A percentile compares a stretch with the other conserved stretches of the same genome.
Evolutionary conservation across 257 asterid species (phyloP).

Genomic region (Anisodus tanguticus): DNA sequence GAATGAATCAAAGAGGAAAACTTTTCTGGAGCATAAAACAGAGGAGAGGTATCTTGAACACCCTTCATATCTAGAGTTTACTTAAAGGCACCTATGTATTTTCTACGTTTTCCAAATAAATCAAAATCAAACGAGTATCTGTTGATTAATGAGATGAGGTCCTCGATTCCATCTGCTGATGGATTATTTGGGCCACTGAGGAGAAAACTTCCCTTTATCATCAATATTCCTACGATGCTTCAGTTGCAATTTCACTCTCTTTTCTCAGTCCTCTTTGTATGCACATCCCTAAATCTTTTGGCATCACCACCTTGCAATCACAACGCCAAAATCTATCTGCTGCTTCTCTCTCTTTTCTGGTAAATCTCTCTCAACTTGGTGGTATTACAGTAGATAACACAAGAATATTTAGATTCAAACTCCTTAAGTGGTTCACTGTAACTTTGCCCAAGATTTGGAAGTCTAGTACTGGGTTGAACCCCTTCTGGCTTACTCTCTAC

Average conservation of each 20-base stretch:
- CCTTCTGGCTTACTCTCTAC: background rate
- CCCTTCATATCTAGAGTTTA: background rate
- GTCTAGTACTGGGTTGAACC: background rate
- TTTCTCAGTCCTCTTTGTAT: background rate
- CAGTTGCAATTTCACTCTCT: background rate
- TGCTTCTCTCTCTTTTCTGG: background rate
- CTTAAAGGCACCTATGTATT: background rate
- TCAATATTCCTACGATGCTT: background rate
- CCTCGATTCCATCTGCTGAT: background rate
- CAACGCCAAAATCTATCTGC: background rate
- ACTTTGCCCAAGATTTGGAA: background rate
- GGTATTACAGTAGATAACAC: background rate
- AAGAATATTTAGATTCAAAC: slow-evolving; percentile 5
- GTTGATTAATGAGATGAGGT: background rate
- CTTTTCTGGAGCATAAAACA: background rate
- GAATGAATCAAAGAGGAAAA: background rate
- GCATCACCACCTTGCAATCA: background rate
- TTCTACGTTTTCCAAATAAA: background rate
- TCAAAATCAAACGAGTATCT: background rate
- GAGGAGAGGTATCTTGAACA: background rate
- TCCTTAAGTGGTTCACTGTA: slow-evolving; percentile 12
- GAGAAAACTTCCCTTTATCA: background rate
- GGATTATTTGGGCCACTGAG: background rate
- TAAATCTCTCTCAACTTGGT: background rate
- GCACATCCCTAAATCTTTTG: background rate